These are phyloP conservation scores for Condylostoma magnum DNA, from an alignment of 169 alveolate species.

Conservation along the genomic window DNA sequence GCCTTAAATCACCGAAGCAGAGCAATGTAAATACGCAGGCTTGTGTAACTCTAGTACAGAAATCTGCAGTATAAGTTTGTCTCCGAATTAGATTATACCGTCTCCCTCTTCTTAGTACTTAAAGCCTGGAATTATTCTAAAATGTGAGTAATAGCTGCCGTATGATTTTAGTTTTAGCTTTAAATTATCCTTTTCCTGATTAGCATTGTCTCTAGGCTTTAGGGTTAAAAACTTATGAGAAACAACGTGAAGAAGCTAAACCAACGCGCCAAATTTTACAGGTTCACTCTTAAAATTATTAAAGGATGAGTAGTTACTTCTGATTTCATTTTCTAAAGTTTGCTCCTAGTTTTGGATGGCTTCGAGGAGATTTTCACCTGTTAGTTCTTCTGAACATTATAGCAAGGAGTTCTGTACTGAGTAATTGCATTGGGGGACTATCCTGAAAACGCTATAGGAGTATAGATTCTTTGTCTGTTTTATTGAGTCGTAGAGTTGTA, in stretches of 20 bases:
- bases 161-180: neutral
- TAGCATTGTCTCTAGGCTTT: neutral
- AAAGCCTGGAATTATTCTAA: slow-evolving; percentile 10
- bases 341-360: neutral
- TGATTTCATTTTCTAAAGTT: slow-evolving; percentile 10
- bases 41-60: neutral
- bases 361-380: neutral
- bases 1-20: neutral
- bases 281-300: slow-evolving; percentile 19
- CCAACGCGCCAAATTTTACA: neutral
- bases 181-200: slow-evolving; percentile 11
- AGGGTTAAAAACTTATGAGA: slow-evolving; percentile 20
- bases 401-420: neutral
- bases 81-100: neutral
- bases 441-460: neutral
- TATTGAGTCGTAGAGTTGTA: neutral
- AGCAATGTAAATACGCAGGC: neutral
- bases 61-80: slow-evolving; percentile 9
- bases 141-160: slow-evolving; percentile 17
- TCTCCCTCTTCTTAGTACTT: slow-evolving; percentile 12
- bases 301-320: slow-evolving; percentile 3
- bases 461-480: neutral
- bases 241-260: slow-evolving; percentile 7
- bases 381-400: neutral
- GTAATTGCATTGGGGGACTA: slow-evolving; percentile 22